Base-by-base conservation (phyloP, 805 yeast genomes). In the Metschnikowia anglica region DNA sequence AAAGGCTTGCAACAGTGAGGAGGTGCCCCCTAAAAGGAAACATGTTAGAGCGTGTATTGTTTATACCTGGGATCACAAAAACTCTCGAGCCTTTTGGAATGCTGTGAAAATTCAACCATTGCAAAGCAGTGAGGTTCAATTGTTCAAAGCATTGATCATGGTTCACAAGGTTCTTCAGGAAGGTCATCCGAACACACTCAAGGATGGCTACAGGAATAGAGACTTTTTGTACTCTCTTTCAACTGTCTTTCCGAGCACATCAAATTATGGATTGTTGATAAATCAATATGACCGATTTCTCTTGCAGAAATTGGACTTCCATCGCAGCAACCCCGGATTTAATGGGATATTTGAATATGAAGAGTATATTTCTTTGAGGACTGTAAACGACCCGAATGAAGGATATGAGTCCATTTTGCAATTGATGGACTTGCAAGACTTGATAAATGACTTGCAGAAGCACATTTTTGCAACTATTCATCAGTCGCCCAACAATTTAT, bases 331-430 rank as follows among this genome's bases (percentile, higher is more conserved):
- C 57, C 81, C 87, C 11, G 95, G 89, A 4, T 93, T 91, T 66
- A 91, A 86, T 58, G 99, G 98, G 27, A 88, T 88, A 27, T 91
- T 91, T 63, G 99, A 91, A 61, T 93, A 91, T 60, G 96, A 89
- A 62, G 99, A 91, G 61, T 93, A 91, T 59, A 81, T 90, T 33
- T 87, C 97, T 3, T 73, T 91, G 52, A 79, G 87, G 44, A 81
- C 89, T 2, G 95, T 88, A 28, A 83, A 88, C 55, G 96, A 91
- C 62, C 97, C 97, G 5, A 89, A 91, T 59, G 96, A 89, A 66
- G 98, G 98, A 5, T 90, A 85, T 61, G 96, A 91, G 59, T 82
- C 95, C 0, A 80, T 91, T 47, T 61, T 88, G 50, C 97, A 88
- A 60, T 71, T 91, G 55, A 83, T 88, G 87, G 79, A 80, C 34